Base-by-base conservation (phyloP, 2,329 filamentous ascomycete genomes). In the Lasiodiplodia sp. region DNA sequence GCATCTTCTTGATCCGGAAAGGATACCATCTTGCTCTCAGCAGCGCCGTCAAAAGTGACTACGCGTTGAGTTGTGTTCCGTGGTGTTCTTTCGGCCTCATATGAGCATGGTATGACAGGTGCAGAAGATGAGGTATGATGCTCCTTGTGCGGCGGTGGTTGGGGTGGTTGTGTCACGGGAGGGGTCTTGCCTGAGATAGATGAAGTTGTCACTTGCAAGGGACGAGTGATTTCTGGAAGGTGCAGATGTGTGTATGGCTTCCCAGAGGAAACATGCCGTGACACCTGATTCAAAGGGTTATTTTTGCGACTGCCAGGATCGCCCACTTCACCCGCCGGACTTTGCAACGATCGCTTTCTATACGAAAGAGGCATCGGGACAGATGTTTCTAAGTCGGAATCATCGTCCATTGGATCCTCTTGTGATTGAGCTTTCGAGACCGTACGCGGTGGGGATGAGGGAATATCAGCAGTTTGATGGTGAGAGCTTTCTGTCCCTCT, bases 1-100 rank as follows among this genome's bases (percentile, higher is more conserved):
- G n/a, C 44, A 16, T 65, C 52, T 2, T 69, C 67, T 23, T 58
- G 31, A 14, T 65, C 62, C 31, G 67, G 52, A 7, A 34, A 16
- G 4, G 47, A 38, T n/a, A 4, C 4, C 18, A 37, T 37, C 8
- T 38, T 34, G 37, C 37, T 47, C n/a, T 66, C 62, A 38, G 55
- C 65, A n/a, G 47, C 40, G 21, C 65, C 65, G 21, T 67, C 65
- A 12, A 60, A 52, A 7, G 53, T 31, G 14, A 31, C 12, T 12
- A 34, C n/a, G 3, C 31, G 58, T n/a, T 40, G 25, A 16, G 31
- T 16, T 12, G 14, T 44, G 18, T 31, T 58, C 8, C 14, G 16
- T 12, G 14, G 21, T n/a, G 40, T 37, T 12, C 8, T 16, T 23
- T 14, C 21, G 23, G 18, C 44, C 11, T 62, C 56, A 49, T 23